Conservation (phyloP, 192 early-diverging fungal species). For the Coemansia sp. region DNA sequence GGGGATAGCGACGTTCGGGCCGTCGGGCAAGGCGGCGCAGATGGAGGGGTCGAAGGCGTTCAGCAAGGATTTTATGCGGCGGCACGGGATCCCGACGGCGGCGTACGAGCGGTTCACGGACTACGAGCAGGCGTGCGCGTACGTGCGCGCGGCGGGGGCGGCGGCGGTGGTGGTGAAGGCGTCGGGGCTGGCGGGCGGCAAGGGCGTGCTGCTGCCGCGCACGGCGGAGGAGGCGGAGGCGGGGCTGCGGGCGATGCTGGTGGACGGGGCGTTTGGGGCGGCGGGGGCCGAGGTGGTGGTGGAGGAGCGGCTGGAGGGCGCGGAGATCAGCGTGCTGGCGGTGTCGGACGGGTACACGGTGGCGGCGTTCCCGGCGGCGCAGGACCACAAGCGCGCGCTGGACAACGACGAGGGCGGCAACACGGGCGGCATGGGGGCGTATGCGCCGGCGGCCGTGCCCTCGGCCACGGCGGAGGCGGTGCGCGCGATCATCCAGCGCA, state of each 20-base stretch:
- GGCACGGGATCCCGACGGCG: constrained; percentile 94
- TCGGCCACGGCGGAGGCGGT: constrained; percentile 68
- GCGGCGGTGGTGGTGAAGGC: constrained; percentile 89
- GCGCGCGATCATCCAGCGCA: constrained; percentile 78
- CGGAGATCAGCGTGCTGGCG: constrained; percentile 89
- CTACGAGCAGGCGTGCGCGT: constrained; percentile 64
- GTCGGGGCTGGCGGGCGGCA: constrained; percentile 95
- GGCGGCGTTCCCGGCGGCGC: constrained; percentile 83
- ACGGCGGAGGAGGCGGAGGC: constrained; percentile 79
- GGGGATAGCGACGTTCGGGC: constrained; percentile 76
- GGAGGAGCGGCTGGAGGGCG: constrained; percentile 89
- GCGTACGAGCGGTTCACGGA: constrained; percentile 83
- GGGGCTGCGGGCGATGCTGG: constrained; percentile 85
- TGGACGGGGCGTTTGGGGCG: constrained; percentile 80
- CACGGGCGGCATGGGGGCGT: constrained; percentile 99
- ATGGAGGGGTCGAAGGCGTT: constrained; percentile 99
- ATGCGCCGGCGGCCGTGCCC: constrained; percentile 91
- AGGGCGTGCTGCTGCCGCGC: constrained; percentile 90
- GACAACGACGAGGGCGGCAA: constrained; percentile 93
- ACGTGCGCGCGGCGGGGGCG: constrained; percentile 53
- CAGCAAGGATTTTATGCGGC: constrained; percentile 97
- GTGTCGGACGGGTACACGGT: constrained; percentile 95
- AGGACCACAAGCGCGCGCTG: constrained; percentile 97
- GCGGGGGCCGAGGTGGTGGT: constrained; percentile 92
- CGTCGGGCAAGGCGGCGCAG: constrained; percentile 77